Percentiles rank a stretch among this genome's conserved stretches.
Conservation (phyloP, 441 rosid species). For the Pelargonium cotyledonis region DNA sequence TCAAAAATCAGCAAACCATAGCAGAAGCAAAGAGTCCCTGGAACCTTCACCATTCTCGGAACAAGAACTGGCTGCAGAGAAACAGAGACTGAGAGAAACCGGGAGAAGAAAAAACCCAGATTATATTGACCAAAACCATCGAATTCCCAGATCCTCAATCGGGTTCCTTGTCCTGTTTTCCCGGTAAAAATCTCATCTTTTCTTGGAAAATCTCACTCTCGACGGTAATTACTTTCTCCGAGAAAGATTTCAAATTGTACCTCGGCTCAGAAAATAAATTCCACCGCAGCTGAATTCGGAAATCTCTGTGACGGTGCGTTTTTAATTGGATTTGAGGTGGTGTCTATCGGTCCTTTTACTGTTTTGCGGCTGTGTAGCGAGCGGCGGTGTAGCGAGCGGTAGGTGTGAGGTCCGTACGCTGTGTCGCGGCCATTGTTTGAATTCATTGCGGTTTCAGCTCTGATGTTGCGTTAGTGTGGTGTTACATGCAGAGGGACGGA, state of each 20-base stretch:
- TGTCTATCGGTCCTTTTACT: not conserved
- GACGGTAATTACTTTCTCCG: too few relatives aligned
- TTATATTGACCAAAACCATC: not conserved
- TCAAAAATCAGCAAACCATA: not conserved
- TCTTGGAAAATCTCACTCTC: not conserved
- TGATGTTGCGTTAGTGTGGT: slow-evolving; percentile 9
- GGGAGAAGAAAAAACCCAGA: not conserved
- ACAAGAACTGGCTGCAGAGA: not conserved
- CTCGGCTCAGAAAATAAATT: not conserved
- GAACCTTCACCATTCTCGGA: slow-evolving; percentile 4
- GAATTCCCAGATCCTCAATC: slow-evolving; percentile 5
- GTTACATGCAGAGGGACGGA: slow-evolving; percentile 13
- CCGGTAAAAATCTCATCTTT: not conserved
- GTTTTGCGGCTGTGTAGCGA: not conserved
- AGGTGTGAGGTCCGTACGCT: slow-evolving; percentile 35
- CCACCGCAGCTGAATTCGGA: not conserved
- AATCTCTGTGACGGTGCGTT: not conserved
- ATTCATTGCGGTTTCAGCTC: slow-evolving; percentile 26
- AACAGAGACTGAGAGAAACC: not conserved
- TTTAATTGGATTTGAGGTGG: not conserved
- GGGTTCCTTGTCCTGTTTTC: not conserved
- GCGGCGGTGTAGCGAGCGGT: not conserved
- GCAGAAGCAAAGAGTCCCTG: slow-evolving; percentile 1
- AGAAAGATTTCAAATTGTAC: too few relatives aligned
- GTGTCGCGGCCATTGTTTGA: slow-evolving; percentile 34